Conservation (phyloP, 768 basidiomycete genomes). For the Naematelia encephala region DNA sequence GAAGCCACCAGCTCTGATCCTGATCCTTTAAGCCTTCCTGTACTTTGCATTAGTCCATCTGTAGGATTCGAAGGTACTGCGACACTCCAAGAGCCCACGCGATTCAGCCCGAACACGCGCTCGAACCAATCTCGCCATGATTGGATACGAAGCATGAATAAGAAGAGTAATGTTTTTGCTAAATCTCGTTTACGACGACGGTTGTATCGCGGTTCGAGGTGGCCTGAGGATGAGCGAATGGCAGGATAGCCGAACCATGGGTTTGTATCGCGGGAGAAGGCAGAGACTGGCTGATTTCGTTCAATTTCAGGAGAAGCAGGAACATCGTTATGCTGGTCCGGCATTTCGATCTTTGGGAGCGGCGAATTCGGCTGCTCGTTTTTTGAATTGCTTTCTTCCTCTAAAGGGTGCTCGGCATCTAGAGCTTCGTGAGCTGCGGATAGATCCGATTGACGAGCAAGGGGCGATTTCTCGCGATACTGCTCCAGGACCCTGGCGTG, state of each 20-base stretch:
- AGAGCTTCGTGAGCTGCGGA: too few relatives aligned
- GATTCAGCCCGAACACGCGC: constrained; percentile 22
- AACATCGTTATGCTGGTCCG: background rate
- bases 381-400: too few relatives aligned
- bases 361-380: background rate
- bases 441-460: background rate
- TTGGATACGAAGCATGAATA: constrained; percentile 45
- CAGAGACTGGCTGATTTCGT: constrained; percentile 19
- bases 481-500: constrained; percentile 33
- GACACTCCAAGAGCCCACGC: constrained; percentile 1
- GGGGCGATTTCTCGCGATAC: constrained; percentile 9
- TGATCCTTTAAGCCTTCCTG: background rate
- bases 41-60: constrained; percentile 5
- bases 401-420: too few relatives aligned
- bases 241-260: constrained; percentile 51
- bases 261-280: constrained; percentile 36
- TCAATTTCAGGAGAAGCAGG: constrained; percentile 1
- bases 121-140: constrained; percentile 32
- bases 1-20: constrained; percentile 5
- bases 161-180: constrained; percentile 46
- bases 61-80: background rate
- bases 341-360: background rate
- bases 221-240: constrained; percentile 9
- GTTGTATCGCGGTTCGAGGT: constrained; percentile 35
- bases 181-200: constrained; percentile 47